Base-by-base conservation (phyloP, 441 rosid species). In the Gossypium davidsonii region DNA sequence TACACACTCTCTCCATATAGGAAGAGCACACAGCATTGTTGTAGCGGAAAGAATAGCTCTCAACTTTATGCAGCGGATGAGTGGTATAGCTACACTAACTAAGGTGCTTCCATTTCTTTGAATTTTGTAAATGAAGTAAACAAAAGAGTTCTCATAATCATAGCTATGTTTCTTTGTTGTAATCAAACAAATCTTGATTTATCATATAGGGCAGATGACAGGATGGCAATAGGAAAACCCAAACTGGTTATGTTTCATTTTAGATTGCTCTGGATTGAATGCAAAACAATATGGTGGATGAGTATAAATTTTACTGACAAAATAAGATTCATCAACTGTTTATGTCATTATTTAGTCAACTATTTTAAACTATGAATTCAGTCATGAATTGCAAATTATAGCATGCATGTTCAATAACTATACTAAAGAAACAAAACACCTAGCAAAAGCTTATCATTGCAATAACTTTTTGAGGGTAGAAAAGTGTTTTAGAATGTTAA, bases 31-130 rank as follows among this genome's bases (percentile, higher is more conserved):
- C 81, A 90, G 81, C 77, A 85, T 95, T 71, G 89, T 95, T 79
- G 90, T 89, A 68, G 91, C 98, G 17, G 99, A 95, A 84, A 87
- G 99, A 72, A 91, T 91, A 71, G 97, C 77, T 71, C 86, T 95
- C 61, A 93, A 95, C 79, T 95, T 93, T 80, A 90, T 95, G 94
- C 97, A 95, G 82, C 87, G 93, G 85, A 95, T 93, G 98, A 95
- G 98, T 71, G 99, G 97, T 76, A 91, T 91, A 78, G 98, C 99
- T 1, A 91, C 99, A 23, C 80, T 95, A 70, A 93, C 99, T 58
- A 90, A 89, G 97, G 98, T 92, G 48, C 74, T 70, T 64, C 21
- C 52, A 4, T 28, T 67, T 64, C 51, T 61, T 71, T 55, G 46
- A 55, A 58, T 59, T 73, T 74, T 67, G 59, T 11, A 60, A 76